Evolutionary conservation across 2,329 filamentous ascomycete genomes (phyloP).

Genomic region (Penicillium crustosum): DNA sequence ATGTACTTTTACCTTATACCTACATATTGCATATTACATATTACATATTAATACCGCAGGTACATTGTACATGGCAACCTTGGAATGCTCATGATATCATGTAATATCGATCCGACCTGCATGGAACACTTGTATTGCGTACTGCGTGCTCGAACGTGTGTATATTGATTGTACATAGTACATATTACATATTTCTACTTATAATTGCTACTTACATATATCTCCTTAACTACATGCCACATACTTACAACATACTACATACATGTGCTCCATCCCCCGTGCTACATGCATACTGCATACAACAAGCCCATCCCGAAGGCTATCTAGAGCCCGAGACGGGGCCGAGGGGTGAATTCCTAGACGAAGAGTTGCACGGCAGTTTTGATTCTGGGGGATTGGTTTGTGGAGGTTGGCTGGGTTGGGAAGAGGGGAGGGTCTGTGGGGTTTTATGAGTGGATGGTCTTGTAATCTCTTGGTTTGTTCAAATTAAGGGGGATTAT

Average conservation of each 20-base stretch:
- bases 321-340: neutral
- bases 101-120: neutral
- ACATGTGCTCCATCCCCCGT: neutral
- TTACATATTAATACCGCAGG: neutral
- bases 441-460: neutral
- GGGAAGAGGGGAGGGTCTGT: constrained; percentile 3
- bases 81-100: neutral
- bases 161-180: no score
- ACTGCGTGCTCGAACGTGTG: neutral
- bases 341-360: neutral
- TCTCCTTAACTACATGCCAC: no score
- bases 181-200: no score
- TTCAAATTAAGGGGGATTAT: neutral
- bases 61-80: neutral
- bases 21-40: no score
- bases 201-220: neutral
- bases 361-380: neutral
- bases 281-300: neutral
- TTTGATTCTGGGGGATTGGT: neutral
- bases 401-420: neutral
- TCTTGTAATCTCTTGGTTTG: neutral
- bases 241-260: neutral
- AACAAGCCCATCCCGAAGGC: neutral
- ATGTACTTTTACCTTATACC: neutral
- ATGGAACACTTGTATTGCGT: neutral